Percentiles rank a stretch among this genome's conserved stretches.
Evolutionary conservation across 495 filamentous ascomycete genomes (phyloP).

Genomic region (Penicillium daleae): DNA sequence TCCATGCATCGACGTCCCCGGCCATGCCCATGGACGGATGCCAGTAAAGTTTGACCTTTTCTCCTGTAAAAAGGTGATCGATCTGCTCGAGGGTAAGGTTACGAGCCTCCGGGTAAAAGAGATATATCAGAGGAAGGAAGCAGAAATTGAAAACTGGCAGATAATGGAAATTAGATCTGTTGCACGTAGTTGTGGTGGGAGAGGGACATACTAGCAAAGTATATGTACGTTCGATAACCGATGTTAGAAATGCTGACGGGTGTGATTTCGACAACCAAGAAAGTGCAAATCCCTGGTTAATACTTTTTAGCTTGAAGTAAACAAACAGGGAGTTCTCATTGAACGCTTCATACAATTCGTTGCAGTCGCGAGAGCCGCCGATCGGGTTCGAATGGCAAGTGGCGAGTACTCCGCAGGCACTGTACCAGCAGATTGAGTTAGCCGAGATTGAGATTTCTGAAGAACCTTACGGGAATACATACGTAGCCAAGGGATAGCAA

Average conservation of each 20-base stretch:
- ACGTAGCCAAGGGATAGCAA: constrained; percentile 43
- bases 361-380: constrained; percentile 39
- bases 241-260: constrained; percentile 42
- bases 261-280: constrained; percentile 48
- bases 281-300: constrained; percentile 40
- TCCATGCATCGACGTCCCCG: constrained; percentile 30
- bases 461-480: constrained; percentile 6
- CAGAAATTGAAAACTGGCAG: constrained; percentile 60
- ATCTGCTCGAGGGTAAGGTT: constrained; percentile 73
- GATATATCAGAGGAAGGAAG: constrained; percentile 74
- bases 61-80: constrained; percentile 55
- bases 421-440: constrained; percentile 3
- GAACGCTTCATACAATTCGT: constrained; percentile 34
- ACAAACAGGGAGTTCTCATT: not conserved
- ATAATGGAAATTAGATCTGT: constrained; percentile 36
- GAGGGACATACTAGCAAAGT: constrained; percentile 43
- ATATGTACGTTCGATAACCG: constrained; percentile 49
- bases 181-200: no score
- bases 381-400: constrained; percentile 39
- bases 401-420: constrained; percentile 43
- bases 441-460: not conserved
- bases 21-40: constrained; percentile 38
- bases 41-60: constrained; percentile 52
- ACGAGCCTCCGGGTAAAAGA: constrained; percentile 72
- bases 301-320: not conserved